Evolutionary conservation across 352 stramenopile genomes (phyloP).

Genomic region (Pythium sp.): DNA sequence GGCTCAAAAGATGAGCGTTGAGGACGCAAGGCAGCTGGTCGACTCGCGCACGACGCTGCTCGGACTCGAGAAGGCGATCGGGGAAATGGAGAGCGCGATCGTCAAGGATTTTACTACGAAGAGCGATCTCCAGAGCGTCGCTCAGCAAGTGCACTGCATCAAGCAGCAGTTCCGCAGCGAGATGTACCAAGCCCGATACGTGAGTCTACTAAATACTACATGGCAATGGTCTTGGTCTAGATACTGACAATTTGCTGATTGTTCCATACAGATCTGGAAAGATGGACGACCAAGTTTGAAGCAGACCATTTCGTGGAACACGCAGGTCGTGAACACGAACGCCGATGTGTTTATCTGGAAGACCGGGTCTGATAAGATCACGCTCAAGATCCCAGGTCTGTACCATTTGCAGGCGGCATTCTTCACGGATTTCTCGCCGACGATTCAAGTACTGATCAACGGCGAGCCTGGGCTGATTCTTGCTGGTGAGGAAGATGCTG

Average conservation of each 20-base stretch:
- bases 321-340: constrained; percentile 70
- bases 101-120: constrained; percentile 29
- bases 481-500: background rate
- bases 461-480: constrained; percentile 44
- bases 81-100: constrained; percentile 28
- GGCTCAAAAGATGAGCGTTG: constrained; percentile 33
- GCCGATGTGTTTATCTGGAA: constrained; percentile 70
- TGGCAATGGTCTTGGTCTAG: background rate
- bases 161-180: constrained; percentile 61
- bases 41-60: constrained; percentile 29
- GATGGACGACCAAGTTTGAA: constrained; percentile 38
- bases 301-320: constrained; percentile 62
- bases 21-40: constrained; percentile 30
- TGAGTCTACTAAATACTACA: constrained; percentile 24
- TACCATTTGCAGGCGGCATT: constrained; percentile 72
- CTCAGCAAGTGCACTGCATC: constrained; percentile 40
- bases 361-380: constrained; percentile 40
- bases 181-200: constrained; percentile 71
- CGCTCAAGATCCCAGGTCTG: constrained; percentile 52
- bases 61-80: constrained; percentile 21
- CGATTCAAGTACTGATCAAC: constrained; percentile 59
- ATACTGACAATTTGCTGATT: background rate
- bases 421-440: constrained; percentile 57
- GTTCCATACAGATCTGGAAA: constrained; percentile 65
- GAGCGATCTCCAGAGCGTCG: constrained; percentile 24